phyloP scores from a whole-genome alignment of 148 eudicot genomes.

The Vaccinium macrocarpon region DNA sequence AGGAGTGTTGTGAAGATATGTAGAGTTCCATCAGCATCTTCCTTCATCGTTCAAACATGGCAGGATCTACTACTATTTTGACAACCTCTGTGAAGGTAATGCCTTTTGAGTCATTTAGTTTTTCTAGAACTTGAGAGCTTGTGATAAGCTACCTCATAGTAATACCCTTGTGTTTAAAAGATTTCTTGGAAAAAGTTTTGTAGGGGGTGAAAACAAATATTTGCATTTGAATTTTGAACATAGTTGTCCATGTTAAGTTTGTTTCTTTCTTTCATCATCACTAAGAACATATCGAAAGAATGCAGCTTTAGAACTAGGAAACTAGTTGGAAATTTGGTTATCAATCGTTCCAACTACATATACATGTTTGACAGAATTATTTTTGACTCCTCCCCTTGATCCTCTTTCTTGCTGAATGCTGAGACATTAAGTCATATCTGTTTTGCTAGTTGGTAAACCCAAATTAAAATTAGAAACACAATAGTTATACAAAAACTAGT shows the following conservation, averaged over 20 bases:
- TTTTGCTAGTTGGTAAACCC: neutral
- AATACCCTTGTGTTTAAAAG: slow-evolving; percentile 79
- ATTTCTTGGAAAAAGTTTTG: slow-evolving; percentile 6
- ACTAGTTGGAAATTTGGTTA: neutral
- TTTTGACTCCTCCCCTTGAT: neutral
- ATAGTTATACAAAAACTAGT: neutral
- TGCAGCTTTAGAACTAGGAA: neutral
- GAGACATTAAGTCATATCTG: neutral
- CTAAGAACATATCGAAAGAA: neutral
- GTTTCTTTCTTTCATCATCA: neutral
- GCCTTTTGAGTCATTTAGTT: slow-evolving; percentile 92
- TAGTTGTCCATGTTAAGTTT: slow-evolving; percentile 25
- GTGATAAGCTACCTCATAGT: slow-evolving; percentile 68
- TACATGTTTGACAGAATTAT: neutral
- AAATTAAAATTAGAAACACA: neutral
- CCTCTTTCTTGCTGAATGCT: neutral
- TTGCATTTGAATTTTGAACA: slow-evolving; percentile 86
- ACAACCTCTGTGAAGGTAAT: slow-evolving; percentile 57
- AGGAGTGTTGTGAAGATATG: slow-evolving; percentile 89
- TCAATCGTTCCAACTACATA: neutral
- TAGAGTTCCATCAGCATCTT: slow-evolving; percentile 84
- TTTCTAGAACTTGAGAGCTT: slow-evolving; percentile 73
- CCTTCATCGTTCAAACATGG: slow-evolving; percentile 62
- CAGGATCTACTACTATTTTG: slow-evolving; percentile 85
- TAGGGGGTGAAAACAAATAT: slow-evolving; percentile 61